Evolutionary conservation across 2,329 filamentous ascomycete species (phyloP).

Genomic region (Pseudocercospora fuligena): DNA sequence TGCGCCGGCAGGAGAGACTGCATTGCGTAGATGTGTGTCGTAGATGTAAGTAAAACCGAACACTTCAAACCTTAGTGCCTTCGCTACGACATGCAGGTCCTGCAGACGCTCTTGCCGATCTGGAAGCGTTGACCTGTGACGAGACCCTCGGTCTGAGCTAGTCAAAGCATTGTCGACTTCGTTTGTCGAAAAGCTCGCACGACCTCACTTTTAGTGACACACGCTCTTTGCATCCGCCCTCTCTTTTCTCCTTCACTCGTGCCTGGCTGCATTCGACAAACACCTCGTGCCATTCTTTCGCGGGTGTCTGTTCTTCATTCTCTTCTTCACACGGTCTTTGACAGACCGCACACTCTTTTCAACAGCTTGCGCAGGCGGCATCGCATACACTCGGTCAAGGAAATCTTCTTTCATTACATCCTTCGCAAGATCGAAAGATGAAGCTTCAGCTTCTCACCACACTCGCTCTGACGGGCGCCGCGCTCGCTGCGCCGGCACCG

Average conservation of each 20-base stretch:
- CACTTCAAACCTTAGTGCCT: conserved; percentile 9
- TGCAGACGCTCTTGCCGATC: conserved; percentile 11
- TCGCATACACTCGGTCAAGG: not conserved
- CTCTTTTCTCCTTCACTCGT: conserved; percentile 12
- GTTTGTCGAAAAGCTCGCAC: not conserved
- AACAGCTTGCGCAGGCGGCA: not conserved
- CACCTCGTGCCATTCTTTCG: conserved; percentile 10
- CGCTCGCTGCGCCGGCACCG: conserved; percentile 52
- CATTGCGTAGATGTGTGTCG: conserved; percentile 2
- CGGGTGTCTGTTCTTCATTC: conserved; percentile 7
- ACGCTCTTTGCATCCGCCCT: not conserved
- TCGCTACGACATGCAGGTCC: conserved; percentile 3
- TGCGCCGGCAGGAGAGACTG: not conserved
- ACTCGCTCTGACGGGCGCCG: conserved; percentile 52
- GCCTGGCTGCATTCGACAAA: conserved; percentile 12
- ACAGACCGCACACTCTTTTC: conserved; percentile 9
- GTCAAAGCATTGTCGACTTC: not conserved
- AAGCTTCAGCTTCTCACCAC: conserved; percentile 12
- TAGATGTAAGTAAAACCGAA: conserved; percentile 4
- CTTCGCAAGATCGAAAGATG: not conserved
- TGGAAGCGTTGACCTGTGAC: too few species aligned
- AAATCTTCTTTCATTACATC: not conserved
- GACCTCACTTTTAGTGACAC: not conserved
- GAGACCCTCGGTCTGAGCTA: not conserved
- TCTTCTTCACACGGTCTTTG: conserved; percentile 6